phyloP scores from a whole-genome alignment of 345 rosid species.

The Eutrema yunnanense region DNA sequence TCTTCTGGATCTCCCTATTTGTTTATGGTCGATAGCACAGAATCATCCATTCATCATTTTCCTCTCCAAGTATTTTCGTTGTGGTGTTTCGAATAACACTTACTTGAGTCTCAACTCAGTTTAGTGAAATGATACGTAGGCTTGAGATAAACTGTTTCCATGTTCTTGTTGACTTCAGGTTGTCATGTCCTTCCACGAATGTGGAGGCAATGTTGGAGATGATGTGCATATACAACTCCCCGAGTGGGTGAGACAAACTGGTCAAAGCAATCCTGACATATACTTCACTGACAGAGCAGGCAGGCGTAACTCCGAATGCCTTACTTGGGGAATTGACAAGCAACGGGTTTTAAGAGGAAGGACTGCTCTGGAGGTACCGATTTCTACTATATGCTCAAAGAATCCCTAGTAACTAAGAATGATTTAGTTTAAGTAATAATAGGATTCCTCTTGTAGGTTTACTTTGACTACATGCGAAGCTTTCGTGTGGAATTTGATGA shows the following conservation, averaged over 20 bases:
- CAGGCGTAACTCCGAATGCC: conserved; percentile 73
- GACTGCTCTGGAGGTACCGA: conserved; percentile 84
- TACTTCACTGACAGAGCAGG: conserved; percentile 86
- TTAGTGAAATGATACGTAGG: neutral
- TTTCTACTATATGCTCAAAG: neutral
- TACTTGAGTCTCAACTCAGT: neutral
- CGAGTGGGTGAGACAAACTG: conserved; percentile 70
- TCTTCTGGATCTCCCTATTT: too few species aligned
- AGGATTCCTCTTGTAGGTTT: conserved; percentile 40
- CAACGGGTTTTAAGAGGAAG: conserved; percentile 86
- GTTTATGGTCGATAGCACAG: too few species aligned
- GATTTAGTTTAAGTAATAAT: neutral
- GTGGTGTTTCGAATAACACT: too few species aligned
- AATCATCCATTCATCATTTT: neutral
- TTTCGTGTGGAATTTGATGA: conserved; percentile 86
- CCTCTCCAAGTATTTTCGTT: neutral
- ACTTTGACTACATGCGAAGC: conserved; percentile 96
- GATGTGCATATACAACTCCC: conserved; percentile 87
- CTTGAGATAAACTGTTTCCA: neutral
- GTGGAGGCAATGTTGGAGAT: conserved; percentile 97
- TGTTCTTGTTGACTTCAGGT: conserved; percentile 41
- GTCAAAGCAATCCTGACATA: conserved; percentile 76
- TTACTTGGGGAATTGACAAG: conserved; percentile 95
- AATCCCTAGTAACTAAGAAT: neutral
- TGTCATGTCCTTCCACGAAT: conserved; percentile 95